These are phyloP conservation scores for Jatropha podagrica DNA, from an alignment of 441 rosid genomes.

Conservation along the genomic window DNA sequence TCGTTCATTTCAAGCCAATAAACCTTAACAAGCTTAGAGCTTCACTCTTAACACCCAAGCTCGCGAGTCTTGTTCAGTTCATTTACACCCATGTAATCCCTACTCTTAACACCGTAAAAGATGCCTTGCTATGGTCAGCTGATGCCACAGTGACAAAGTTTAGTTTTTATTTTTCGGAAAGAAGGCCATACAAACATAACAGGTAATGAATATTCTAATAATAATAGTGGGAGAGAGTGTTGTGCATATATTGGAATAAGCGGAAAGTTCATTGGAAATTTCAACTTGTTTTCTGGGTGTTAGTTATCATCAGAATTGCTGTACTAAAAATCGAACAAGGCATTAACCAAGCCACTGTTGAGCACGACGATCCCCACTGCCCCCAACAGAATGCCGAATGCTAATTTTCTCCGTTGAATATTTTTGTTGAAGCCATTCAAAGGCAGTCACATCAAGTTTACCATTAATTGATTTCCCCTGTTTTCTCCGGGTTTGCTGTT, in stretches of 20 bases:
- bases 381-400: slow-evolving; percentile 82
- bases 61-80: no score
- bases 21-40: no score
- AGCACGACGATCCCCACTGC: slow-evolving; percentile 82
- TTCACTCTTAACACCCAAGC: no score
- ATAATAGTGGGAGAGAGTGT: neutral
- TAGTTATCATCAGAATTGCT: slow-evolving; percentile 1
- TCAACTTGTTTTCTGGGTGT: slow-evolving; percentile 16
- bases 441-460: slow-evolving; percentile 86
- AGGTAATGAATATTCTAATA: neutral
- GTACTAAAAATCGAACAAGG: neutral
- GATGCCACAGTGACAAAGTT: neutral
- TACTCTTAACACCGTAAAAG: no score
- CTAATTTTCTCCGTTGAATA: slow-evolving; percentile 82
- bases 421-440: slow-evolving; percentile 82
- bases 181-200: neutral
- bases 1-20: no score
- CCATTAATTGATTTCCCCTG: slow-evolving; percentile 92
- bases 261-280: neutral
- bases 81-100: no score
- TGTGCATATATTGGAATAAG: neutral
- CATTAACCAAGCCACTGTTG: slow-evolving; percentile 90
- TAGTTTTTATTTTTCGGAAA: neutral
- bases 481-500: slow-evolving; percentile 75
- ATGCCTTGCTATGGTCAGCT: neutral